Evolutionary conservation across 345 rosid genomes (phyloP).

Genomic region (Salix exigua): DNA sequence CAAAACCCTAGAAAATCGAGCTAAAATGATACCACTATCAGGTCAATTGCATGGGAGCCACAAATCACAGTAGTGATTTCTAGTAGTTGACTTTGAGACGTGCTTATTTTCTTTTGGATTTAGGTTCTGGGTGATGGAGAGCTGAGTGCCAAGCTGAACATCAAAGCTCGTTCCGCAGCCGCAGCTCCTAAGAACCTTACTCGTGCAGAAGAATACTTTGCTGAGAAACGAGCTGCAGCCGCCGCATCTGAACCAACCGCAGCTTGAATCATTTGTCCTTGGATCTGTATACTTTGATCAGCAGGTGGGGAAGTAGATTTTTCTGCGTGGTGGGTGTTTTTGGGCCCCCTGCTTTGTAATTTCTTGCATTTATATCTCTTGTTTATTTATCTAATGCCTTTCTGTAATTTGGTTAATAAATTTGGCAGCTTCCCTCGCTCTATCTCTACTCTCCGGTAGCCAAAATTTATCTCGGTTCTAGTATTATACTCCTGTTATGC

Average conservation of each 20-base stretch:
- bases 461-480: not conserved
- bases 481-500: not conserved
- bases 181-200: constrained; percentile 76
- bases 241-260: constrained; percentile 42
- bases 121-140: constrained; percentile 86
- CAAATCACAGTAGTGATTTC: not conserved
- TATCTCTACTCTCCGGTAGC: not conserved
- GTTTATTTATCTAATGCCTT: not conserved
- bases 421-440: not conserved
- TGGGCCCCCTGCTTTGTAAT: not conserved
- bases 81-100: not conserved
- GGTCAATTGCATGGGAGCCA: not conserved
- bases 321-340: not conserved
- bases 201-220: constrained; percentile 81
- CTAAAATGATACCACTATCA: not conserved
- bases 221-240: constrained; percentile 73
- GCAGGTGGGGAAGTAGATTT: not conserved
- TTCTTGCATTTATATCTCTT: constrained; percentile 3
- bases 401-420: not conserved
- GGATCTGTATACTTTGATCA: not conserved
- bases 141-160: constrained; percentile 62
- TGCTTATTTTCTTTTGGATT: constrained; percentile 10
- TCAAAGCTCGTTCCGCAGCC: constrained; percentile 59
- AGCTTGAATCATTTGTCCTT: constrained; percentile 26
- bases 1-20: not conserved